Evolutionary conservation across 345 rosid genomes (phyloP), one percentile per base, ranked within the genome.

Genomic region (Salix udensis): DNA sequence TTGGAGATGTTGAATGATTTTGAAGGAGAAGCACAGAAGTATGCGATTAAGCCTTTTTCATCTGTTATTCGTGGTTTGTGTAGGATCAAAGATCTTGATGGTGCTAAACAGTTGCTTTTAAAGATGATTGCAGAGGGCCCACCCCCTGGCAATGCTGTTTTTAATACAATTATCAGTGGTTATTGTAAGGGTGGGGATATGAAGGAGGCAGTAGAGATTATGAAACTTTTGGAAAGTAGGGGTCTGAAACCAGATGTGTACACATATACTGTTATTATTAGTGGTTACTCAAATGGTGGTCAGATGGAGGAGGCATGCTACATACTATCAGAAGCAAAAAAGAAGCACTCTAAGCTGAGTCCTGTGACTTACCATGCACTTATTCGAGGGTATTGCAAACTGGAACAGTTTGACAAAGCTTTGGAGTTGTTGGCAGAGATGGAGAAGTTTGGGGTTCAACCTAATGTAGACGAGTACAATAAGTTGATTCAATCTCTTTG

Each of bases 181-280:
- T 91, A 75, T 65, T 88, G 96, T 28, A 95, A 83, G 82, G 75
- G 74, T 34, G 89, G 90, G 71, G 91, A 91, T 72, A 78, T 91
- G 82, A 77, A 76, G 40, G 81, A 84, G 68, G 97, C 97, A 10
- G 79, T 84, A 53, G 89, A 88, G 83, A 81, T 85, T 79, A 79
- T 87, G 73, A 88, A 87, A 82, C 36, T 90, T 85, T 89, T 95
- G 98, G 86, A 86, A 81, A 80, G 68, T 31, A 88, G 94, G 82
- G 97, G 98, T 18, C 72, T 94, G 80, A 93, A 82, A 78, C 97
- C 97, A 0, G 97, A 93, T 68, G 88, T 92, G 72, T 94, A 84
- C 67, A 83, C 97, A 14, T 94, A 91, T 76, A 88, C 97, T 0
- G 97, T 91, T 60, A 80, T 90, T 58, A 94, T 94, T 34, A 91